phyloP scores from a whole-genome alignment of 768 basidiomycete genomes.

The Mycena metata region DNA sequence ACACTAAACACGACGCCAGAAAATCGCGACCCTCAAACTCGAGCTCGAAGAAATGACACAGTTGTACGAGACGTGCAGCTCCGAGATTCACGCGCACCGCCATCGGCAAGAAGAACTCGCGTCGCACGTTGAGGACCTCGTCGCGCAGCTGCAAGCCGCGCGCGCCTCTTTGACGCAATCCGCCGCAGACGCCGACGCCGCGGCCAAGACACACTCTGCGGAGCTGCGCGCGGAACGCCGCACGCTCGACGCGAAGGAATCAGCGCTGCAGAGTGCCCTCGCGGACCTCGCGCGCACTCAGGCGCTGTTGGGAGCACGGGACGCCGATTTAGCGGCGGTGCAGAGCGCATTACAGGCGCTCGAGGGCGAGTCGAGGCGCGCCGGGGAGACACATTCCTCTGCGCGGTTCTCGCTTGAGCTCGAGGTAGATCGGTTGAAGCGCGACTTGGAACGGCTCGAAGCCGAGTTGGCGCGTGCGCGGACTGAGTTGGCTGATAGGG shows the following conservation, averaged over 20 bases:
- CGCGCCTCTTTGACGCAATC: constrained; percentile 67
- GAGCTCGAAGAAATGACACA: constrained; percentile 77
- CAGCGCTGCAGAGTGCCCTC: constrained; percentile 72
- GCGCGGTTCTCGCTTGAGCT: constrained; percentile 90
- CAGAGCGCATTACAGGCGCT: constrained; percentile 78
- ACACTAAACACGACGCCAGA: constrained; percentile 57
- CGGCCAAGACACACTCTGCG: constrained; percentile 75
- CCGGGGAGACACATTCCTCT: constrained; percentile 87
- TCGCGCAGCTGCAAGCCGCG: constrained; percentile 71
- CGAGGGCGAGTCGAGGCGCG: constrained; percentile 82
- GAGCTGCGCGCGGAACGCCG: constrained; percentile 72
- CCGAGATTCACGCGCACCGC: constrained; percentile 77
- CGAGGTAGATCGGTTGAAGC: constrained; percentile 87
- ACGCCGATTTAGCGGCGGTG: constrained; percentile 79
- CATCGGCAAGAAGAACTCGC: constrained; percentile 84
- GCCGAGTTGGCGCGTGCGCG: constrained; percentile 81
- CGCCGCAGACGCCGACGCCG: constrained; percentile 66
- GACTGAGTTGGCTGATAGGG: constrained; percentile 76
- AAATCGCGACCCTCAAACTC: constrained; percentile 73
- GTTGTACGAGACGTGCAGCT: constrained; percentile 71
- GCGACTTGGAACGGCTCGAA: constrained; percentile 86
- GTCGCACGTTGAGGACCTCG: constrained; percentile 78
- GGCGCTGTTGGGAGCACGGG: constrained; percentile 76
- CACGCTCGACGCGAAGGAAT: constrained; percentile 77
- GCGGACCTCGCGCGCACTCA: constrained; percentile 74